A percentile compares a stretch with the other conserved stretches of the same genome.
Conservation (phyloP, 2,329 filamentous ascomycete species). For the Nigrospora osmanthi region DNA sequence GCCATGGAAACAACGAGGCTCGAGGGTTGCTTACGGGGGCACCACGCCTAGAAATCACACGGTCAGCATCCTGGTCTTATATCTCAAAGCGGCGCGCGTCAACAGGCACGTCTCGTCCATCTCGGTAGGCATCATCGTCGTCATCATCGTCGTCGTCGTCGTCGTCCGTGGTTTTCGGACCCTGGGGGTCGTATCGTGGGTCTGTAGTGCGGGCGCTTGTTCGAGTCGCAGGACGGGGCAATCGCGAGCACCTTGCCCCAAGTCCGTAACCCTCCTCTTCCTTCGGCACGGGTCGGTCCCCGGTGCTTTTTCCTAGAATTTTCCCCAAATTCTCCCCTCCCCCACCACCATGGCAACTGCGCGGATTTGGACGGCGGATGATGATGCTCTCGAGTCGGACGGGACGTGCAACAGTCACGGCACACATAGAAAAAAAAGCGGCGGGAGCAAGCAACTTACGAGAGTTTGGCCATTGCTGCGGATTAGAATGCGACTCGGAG, state of each 20-base stretch:
- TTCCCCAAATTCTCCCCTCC: background rate
- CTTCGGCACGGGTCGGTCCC: too few species aligned
- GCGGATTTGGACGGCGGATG: background rate
- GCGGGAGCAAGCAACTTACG: constrained; percentile 37
- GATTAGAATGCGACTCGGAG: constrained; percentile 19
- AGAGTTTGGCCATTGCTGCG: constrained; percentile 56
- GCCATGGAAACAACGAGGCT: too few species aligned
- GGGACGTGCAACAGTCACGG: background rate
- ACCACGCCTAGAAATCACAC: constrained; percentile 54
- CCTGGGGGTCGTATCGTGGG: background rate
- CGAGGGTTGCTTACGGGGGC: constrained; percentile 90
- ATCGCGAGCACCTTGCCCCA: too few species aligned
- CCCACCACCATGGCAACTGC: background rate
- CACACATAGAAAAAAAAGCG: too few species aligned
- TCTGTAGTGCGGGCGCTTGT: too few species aligned
- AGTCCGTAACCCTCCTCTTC: too few species aligned
- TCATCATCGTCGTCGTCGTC: background rate
- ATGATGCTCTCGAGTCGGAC: constrained; percentile 1
- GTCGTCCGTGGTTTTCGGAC: background rate
- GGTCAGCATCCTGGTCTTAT: constrained; percentile 3
- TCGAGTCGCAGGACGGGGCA: too few species aligned
- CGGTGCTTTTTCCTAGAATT: too few species aligned
- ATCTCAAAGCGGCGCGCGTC: background rate
- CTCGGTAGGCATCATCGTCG: background rate
- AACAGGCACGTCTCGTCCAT: background rate